phyloP scores from a whole-genome alignment of 345 rosid species.

The Stellera chamaejasme region DNA sequence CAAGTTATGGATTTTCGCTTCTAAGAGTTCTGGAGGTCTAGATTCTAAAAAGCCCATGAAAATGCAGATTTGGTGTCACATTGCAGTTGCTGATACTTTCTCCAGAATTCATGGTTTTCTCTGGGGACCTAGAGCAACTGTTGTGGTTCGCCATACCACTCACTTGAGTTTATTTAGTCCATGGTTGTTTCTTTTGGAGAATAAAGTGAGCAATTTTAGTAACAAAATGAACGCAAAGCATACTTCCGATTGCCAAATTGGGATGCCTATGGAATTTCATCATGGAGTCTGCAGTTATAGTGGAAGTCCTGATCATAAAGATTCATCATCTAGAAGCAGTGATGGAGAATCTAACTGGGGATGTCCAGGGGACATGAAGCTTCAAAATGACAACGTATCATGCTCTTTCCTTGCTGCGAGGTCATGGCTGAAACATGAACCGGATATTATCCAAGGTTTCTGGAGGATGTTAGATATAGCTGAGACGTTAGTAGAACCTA shows the following conservation, averaged over 20 bases:
- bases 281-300: slow-evolving; percentile 29
- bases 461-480: slow-evolving; percentile 50
- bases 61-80: slow-evolving; percentile 59
- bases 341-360: slow-evolving; percentile 17
- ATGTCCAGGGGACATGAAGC: slow-evolving; percentile 17
- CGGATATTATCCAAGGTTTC: slow-evolving; percentile 21
- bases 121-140: slow-evolving; percentile 57
- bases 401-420: slow-evolving; percentile 22
- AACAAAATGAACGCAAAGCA: slow-evolving; percentile 15
- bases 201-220: slow-evolving; percentile 20
- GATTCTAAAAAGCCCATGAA: slow-evolving; percentile 28
- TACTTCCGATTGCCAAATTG: slow-evolving; percentile 18
- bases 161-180: slow-evolving; percentile 51
- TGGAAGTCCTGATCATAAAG: slow-evolving; percentile 16
- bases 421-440: slow-evolving; percentile 21
- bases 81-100: slow-evolving; percentile 45
- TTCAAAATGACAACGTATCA: slow-evolving; percentile 18
- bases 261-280: slow-evolving; percentile 14
- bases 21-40: slow-evolving; percentile 37
- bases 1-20: slow-evolving; percentile 61
- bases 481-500: slow-evolving; percentile 43
- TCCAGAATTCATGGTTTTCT: slow-evolving; percentile 45
- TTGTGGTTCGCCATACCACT: slow-evolving; percentile 49
- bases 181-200: slow-evolving; percentile 39
- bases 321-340: slow-evolving; percentile 15